These are phyloP conservation scores for Reutealis trisperma DNA, from an alignment of 345 rosid species.

Conservation along the genomic window DNA sequence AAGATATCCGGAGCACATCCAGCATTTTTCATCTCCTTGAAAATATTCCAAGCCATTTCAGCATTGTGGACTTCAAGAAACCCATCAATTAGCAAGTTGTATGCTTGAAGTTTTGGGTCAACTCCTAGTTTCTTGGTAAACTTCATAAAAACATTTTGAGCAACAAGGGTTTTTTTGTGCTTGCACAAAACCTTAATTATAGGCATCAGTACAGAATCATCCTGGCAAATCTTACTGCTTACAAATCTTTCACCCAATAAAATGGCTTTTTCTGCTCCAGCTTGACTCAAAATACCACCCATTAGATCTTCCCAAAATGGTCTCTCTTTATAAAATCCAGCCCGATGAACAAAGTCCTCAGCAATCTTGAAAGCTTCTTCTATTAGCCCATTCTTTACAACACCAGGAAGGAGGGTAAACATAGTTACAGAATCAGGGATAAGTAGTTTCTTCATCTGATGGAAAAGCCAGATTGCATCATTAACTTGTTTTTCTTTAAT, in stretches of 20 bases:
- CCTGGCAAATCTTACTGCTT: constrained; percentile 43
- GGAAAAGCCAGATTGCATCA: constrained; percentile 76
- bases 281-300: constrained; percentile 62
- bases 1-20: constrained; percentile 63
- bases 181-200: constrained; percentile 60
- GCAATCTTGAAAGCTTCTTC: constrained; percentile 69
- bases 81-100: constrained; percentile 66
- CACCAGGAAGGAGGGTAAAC: constrained; percentile 84
- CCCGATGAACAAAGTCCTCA: constrained; percentile 51
- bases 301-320: constrained; percentile 76
- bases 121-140: constrained; percentile 65
- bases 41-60: constrained; percentile 52
- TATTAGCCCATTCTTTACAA: constrained; percentile 59
- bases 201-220: constrained; percentile 65
- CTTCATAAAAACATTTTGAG: constrained; percentile 49
- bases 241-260: constrained; percentile 65
- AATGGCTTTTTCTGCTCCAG: constrained; percentile 58
- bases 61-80: constrained; percentile 49
- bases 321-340: constrained; percentile 22
- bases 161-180: constrained; percentile 53
- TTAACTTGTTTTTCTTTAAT: constrained; percentile 54
- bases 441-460: constrained; percentile 82
- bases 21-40: constrained; percentile 55
- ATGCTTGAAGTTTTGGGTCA: constrained; percentile 43
- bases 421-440: constrained; percentile 76